phyloP scores from a whole-genome alignment of 2,329 filamentous ascomycete genomes.

The Thelonectria discophora region DNA sequence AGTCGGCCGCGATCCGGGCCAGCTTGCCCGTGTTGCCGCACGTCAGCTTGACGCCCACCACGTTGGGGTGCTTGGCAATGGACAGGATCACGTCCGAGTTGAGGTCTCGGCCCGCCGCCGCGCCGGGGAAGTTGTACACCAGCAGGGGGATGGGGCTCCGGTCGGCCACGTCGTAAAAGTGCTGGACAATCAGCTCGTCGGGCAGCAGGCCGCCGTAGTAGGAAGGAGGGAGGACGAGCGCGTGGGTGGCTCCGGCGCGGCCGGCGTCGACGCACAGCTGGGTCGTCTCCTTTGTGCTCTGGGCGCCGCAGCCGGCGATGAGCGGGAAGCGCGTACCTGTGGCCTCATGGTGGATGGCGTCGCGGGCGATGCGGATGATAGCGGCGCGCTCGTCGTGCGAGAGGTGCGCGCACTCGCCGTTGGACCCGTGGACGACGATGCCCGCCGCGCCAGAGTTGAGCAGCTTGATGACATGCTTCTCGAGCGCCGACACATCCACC shows the following conservation, averaged over 20 bases:
- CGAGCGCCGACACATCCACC: conserved; percentile 44
- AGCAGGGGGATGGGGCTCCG: conserved; percentile 67
- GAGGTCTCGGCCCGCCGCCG: conserved; percentile 68
- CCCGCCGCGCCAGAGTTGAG: conserved; percentile 77
- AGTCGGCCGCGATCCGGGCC: conserved; percentile 56
- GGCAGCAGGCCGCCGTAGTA: conserved; percentile 79
- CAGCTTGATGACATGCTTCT: conserved; percentile 47
- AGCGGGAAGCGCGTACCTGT: conserved; percentile 49
- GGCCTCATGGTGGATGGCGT: conserved; percentile 40
- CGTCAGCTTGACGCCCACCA: conserved; percentile 71
- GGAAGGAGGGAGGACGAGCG: conserved; percentile 77
- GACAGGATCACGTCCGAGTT: conserved; percentile 66
- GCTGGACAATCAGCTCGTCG: conserved; percentile 57
- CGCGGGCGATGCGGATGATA: conserved; percentile 67
- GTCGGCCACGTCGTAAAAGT: conserved; percentile 71
- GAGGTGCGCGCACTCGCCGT: conserved; percentile 84
- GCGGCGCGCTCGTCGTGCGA: conserved; percentile 74
- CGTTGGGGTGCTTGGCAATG: conserved; percentile 63
- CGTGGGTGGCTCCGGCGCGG: conserved; percentile 77
- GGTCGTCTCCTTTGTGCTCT: conserved; percentile 79
- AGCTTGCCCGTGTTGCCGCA: conserved; percentile 74
- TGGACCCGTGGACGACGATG: conserved; percentile 82
- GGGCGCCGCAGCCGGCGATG: conserved; percentile 79
- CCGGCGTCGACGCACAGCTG: conserved; percentile 75
- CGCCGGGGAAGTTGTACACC: conserved; percentile 73